phyloP scores from a whole-genome alignment of 2,329 filamentous ascomycete genomes.

The Fusarium sp. region DNA sequence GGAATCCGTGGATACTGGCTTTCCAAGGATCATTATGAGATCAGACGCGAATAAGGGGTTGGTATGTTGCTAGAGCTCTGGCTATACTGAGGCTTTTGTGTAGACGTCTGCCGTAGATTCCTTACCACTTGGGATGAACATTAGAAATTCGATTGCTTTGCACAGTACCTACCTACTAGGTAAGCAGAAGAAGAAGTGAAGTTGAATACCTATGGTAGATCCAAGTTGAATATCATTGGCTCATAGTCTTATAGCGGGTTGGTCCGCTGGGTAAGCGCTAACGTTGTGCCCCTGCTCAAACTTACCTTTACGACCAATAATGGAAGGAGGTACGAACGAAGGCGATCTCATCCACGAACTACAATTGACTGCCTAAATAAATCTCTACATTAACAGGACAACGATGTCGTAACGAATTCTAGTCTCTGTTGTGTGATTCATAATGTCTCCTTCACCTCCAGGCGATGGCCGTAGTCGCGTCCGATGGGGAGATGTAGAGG shows the following conservation, averaged over 20 bases:
- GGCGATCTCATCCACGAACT: not conserved
- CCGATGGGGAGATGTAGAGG: conserved; percentile 34
- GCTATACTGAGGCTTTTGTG: conserved; percentile 22
- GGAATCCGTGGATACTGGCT: not conserved
- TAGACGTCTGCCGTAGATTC: conserved; percentile 16
- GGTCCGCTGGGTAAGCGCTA: conserved; percentile 16
- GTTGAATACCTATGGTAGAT: not conserved
- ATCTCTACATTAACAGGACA: not conserved
- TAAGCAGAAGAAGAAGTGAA: not conserved
- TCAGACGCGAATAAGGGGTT: not conserved
- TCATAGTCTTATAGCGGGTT: not conserved
- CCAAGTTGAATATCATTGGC: not conserved
- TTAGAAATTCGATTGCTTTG: not conserved
- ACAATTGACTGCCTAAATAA: not conserved
- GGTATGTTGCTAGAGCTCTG: conserved; percentile 10
- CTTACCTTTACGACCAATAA: not conserved
- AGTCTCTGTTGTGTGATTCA: not conserved
- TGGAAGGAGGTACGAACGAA: conserved; percentile 8
- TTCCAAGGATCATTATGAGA: not conserved
- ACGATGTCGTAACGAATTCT: not conserved
- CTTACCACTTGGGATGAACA: conserved; percentile 4
- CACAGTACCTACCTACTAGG: not conserved
- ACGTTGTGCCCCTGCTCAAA: not conserved
- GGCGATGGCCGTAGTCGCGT: conserved; percentile 28
- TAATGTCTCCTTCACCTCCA: conserved; percentile 17